These are phyloP conservation scores for Colletotrichum lini DNA, from an alignment of 2,329 filamentous ascomycete genomes.

Conservation along the genomic window DNA sequence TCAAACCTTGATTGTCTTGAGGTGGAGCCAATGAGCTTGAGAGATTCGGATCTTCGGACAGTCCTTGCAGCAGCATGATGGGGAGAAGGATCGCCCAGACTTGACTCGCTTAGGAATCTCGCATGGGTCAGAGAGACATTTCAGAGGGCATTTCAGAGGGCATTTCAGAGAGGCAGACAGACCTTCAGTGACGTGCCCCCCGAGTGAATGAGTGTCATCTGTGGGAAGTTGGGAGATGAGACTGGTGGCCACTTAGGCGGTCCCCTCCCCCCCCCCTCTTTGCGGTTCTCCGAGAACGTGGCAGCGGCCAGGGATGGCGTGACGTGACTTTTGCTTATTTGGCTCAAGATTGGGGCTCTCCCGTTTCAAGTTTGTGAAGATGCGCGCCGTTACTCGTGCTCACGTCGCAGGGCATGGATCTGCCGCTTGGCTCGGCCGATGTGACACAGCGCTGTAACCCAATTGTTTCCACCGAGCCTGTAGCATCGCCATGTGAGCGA, in stretches of 20 bases:
- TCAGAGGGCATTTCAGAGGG: no score
- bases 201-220: not conserved
- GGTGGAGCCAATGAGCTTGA: conserved; percentile 36
- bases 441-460: conserved; percentile 35
- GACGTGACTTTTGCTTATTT: conserved; percentile 20
- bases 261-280: no score
- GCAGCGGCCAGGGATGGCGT: conserved; percentile 31
- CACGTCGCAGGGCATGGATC: conserved; percentile 28
- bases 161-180: not conserved
- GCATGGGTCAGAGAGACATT: conserved; percentile 1
- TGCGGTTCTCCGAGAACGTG: no score
- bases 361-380: conserved; percentile 34
- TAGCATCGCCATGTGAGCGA: not conserved
- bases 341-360: conserved; percentile 27
- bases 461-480: conserved; percentile 3
- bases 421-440: conserved; percentile 26
- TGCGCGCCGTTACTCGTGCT: conserved; percentile 15
- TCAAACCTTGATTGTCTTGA: conserved; percentile 37
- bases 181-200: conserved; percentile 1
- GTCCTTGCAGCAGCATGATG: conserved; percentile 16
- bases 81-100: conserved; percentile 16
- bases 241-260: no score
- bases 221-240: not conserved
- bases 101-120: conserved; percentile 30
- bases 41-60: conserved; percentile 39